These are phyloP conservation scores for Phytophthora melonis DNA, from an alignment of 352 stramenopile genomes.

Conservation along the genomic window DNA sequence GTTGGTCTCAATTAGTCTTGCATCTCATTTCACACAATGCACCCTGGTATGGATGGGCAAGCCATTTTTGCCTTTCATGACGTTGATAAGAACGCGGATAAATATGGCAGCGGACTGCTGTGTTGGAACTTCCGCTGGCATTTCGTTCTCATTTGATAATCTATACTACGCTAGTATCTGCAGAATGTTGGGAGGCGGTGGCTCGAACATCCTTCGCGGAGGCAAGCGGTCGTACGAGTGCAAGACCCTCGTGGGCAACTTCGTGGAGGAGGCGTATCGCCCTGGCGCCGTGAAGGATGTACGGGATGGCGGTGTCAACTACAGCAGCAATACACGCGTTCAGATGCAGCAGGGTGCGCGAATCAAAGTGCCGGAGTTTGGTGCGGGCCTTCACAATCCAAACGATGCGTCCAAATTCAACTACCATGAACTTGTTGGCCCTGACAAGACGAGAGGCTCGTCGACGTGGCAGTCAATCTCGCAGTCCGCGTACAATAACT, in stretches of 20 bases:
- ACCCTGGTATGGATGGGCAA: too few relatives aligned
- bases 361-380: conserved; percentile 50
- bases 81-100: too few relatives aligned
- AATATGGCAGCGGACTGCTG: too few relatives aligned
- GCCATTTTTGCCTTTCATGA: too few relatives aligned
- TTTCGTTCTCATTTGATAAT: too few relatives aligned
- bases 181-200: conserved; percentile 56
- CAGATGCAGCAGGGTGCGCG: conserved; percentile 68
- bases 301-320: conserved; percentile 57
- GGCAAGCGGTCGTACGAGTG: conserved; percentile 83
- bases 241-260: conserved; percentile 85
- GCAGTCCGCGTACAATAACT: conserved; percentile 67
- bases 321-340: conserved; percentile 59
- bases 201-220: conserved; percentile 84
- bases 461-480: conserved; percentile 68
- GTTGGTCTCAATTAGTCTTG: too few relatives aligned
- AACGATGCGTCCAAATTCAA: conserved; percentile 70
- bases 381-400: conserved; percentile 51
- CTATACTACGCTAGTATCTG: too few relatives aligned
- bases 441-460: conserved; percentile 63
- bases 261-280: conserved; percentile 81
- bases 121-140: too few relatives aligned
- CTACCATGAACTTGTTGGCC: conserved; percentile 69
- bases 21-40: too few relatives aligned
- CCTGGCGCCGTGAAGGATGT: conserved; percentile 54